Evolutionary conservation across 768 basidiomycete species (phyloP), one percentile per base, ranked within the genome.

Genomic region (Lactarius indigo): DNA sequence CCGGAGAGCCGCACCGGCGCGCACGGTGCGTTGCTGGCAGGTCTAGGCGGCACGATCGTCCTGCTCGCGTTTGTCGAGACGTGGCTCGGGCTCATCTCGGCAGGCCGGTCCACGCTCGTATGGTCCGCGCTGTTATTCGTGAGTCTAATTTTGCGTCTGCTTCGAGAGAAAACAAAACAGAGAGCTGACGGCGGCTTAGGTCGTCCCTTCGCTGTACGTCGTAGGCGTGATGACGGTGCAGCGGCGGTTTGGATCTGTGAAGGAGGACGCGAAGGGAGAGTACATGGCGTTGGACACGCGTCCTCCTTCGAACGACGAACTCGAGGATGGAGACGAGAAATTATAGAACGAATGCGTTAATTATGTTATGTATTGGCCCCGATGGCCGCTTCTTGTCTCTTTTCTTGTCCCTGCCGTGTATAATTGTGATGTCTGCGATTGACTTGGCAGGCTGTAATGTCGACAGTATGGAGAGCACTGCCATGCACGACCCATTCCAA

Each of bases 41-140:
- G 39, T n/a, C 13, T 67, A 9, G 66, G 66, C 1, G 41, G 10
- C 9, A n/a, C 1, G 4, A 56, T 67, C 33, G 58, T 64, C 57
- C 7, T 64, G 33, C 66, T 67, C 10, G 58, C 66, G 2, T 64
- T 59, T 33, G 47, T 55, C 12, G 66, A 35, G 9, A 12, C 66
- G 26, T 67, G 62, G 66, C 57, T 64, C 17, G 58, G 66, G 33
- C 35, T 67, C 33, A 10, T 23, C n/a, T 57, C 58, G 6, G 66
- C 33, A 0, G 62, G 62, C 26, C 31, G 35, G 10, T n/a, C 33
- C 20, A 37, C 28, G 2, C 58, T 59, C 31, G 35, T 42, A 2
- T 67, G 66, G 33, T 42, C 57, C 2, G 31, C 50, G n/a, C 42
- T 64, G 1, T 41, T 67, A 33, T 26, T 64, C 31, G 62, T 67